Conservation (phyloP, 1,284 basidiomycete species). For the Agaricales sp. region DNA sequence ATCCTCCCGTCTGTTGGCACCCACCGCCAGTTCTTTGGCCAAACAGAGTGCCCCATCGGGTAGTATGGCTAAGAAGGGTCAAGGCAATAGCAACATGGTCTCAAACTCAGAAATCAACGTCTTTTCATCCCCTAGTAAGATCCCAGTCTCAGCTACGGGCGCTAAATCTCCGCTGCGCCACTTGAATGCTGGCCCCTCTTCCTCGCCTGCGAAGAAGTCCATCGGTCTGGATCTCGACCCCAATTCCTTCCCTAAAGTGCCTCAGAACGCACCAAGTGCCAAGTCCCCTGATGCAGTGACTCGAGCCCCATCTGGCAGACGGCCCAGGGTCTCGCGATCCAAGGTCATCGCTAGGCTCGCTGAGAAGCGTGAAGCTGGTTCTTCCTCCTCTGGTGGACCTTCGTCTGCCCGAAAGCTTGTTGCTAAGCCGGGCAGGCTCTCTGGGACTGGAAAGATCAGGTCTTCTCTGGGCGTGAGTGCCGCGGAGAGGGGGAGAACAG, state of each 20-base stretch:
- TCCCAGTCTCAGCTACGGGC: too few species aligned
- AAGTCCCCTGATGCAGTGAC: constrained; percentile 8
- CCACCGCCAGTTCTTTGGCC: constrained; percentile 70
- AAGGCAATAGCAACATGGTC: too few species aligned
- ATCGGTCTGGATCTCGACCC: constrained; percentile 15
- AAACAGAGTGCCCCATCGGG: constrained; percentile 27
- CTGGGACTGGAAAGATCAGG: not conserved
- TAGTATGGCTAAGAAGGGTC: constrained; percentile 1
- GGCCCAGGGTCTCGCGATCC: constrained; percentile 67
- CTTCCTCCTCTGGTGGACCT: too few species aligned
- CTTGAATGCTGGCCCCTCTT: constrained; percentile 11
- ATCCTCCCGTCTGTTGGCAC: constrained; percentile 51
- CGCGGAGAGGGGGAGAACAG: constrained; percentile 30
- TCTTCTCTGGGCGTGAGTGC: constrained; percentile 22
- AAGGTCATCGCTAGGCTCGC: constrained; percentile 67
- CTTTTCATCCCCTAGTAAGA: too few species aligned
- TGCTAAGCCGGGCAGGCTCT: not conserved
- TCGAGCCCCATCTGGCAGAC: constrained; percentile 28
- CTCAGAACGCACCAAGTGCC: constrained; percentile 3
- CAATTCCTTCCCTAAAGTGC: constrained; percentile 33
- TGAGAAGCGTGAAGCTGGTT: constrained; percentile 47
- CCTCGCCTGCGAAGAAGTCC: constrained; percentile 10
- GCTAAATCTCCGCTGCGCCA: constrained; percentile 3
- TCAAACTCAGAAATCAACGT: too few species aligned
- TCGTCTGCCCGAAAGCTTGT: not conserved